A percentile compares a stretch with the other conserved stretches of the same genome.
These are phyloP conservation scores for Trametes hirsuta DNA, from an alignment of 1,284 basidiomycete species.

Conservation along the genomic window DNA sequence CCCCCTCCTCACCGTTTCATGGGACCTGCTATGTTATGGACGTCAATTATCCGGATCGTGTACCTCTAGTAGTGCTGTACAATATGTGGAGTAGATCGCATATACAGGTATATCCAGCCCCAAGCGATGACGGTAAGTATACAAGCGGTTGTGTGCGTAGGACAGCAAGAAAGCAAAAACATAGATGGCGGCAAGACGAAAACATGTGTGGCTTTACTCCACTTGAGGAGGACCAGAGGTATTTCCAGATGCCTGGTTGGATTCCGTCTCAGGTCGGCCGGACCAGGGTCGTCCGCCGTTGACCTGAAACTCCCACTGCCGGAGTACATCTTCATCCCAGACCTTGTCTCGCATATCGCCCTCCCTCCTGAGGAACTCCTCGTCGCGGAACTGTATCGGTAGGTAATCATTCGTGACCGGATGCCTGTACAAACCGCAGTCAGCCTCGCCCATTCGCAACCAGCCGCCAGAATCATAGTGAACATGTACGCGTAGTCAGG, in stretches of 20 bases:
- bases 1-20: neutral
- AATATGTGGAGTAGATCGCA: neutral
- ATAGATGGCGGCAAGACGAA: neutral
- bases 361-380: conserved; percentile 56
- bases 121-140: neutral
- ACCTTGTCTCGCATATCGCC: conserved; percentile 57
- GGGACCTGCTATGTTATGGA: neutral
- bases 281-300: conserved; percentile 71
- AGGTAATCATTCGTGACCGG: conserved; percentile 73
- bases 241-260: neutral
- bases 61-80: neutral
- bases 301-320: conserved; percentile 70
- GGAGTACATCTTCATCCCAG: conserved; percentile 77
- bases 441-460: too few species aligned
- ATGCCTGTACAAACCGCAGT: conserved; percentile 47
- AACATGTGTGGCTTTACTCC: neutral
- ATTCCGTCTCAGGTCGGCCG: conserved; percentile 42
- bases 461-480: neutral
- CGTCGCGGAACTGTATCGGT: conserved; percentile 46
- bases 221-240: neutral
- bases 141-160: neutral
- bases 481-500: conserved; percentile 68
- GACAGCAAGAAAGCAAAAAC: conserved; percentile 13
- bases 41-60: conserved; percentile 9
- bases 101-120: conserved; percentile 2